Evolutionary conservation across 148 eudicot genomes (phyloP).

Genomic region (Rhododendron williamsianum): DNA sequence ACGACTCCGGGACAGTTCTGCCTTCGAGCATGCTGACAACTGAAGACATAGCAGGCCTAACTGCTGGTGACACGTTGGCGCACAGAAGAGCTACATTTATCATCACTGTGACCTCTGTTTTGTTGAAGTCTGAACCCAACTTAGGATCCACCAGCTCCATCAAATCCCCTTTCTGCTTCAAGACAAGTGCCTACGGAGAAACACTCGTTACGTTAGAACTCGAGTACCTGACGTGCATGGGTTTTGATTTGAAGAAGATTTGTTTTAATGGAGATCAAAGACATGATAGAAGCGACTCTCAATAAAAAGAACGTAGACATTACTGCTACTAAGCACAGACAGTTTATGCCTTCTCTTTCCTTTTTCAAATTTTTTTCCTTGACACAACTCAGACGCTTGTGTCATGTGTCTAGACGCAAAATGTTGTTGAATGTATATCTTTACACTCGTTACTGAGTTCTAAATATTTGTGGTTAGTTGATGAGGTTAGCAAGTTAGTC

Average conservation of each 20-base stretch:
- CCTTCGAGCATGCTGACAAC: constrained; percentile 28
- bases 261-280: no score
- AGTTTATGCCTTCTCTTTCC: neutral
- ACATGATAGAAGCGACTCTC: no score
- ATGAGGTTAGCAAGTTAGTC: no score
- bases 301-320: neutral
- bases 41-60: constrained; percentile 28
- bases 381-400: no score
- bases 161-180: constrained; percentile 15
- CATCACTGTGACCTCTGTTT: constrained; percentile 13
- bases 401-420: no score
- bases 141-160: constrained; percentile 25
- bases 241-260: neutral
- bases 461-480: no score
- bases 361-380: no score
- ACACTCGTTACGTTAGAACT: neutral
- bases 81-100: constrained; percentile 20
- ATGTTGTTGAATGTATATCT: no score
- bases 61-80: constrained; percentile 12
- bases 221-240: neutral
- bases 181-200: constrained; percentile 7
- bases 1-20: neutral
- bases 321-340: no score
- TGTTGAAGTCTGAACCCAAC: constrained; percentile 18
- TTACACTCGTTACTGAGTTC: no score